phyloP scores from a whole-genome alignment of 2,329 filamentous ascomycete species.

The Neodidymelliopsis sp. region DNA sequence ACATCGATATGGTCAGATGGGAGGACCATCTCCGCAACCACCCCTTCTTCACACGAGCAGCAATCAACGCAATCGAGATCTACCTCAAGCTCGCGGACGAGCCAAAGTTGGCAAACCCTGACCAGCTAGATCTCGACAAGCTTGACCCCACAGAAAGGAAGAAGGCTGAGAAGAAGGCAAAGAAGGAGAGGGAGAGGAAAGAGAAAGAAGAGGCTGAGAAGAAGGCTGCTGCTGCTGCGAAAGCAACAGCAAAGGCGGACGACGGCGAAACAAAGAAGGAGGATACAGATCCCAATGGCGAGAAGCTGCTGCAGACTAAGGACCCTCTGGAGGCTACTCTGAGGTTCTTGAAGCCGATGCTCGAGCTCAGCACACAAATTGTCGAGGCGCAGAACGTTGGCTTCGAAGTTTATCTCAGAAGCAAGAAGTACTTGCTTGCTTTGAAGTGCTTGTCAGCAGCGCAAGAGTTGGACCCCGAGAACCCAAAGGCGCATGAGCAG shows the following conservation, averaged over 20 bases:
- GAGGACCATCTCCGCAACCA: constrained; percentile 91
- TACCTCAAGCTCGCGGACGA: constrained; percentile 83
- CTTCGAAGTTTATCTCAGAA: constrained; percentile 86
- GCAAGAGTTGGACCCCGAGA: constrained; percentile 69
- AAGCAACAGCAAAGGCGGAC: constrained; percentile 66
- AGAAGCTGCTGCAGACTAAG: constrained; percentile 79
- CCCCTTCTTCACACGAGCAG: constrained; percentile 88
- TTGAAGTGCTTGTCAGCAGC: constrained; percentile 84
- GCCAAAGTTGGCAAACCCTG: constrained; percentile 69
- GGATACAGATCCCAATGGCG: constrained; percentile 86
- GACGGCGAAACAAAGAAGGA: constrained; percentile 77
- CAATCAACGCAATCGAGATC: constrained; percentile 79
- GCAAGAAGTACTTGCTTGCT: constrained; percentile 87
- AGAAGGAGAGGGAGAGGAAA: constrained; percentile 74
- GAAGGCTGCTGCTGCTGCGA: constrained; percentile 75
- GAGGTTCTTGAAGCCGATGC: constrained; percentile 82
- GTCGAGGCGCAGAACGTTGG: constrained; percentile 83
- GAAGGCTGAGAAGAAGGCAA: constrained; percentile 89
- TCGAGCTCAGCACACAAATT: constrained; percentile 82
- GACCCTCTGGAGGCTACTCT: constrained; percentile 86
- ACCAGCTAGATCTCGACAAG: constrained; percentile 62
- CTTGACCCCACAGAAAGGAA: constrained; percentile 72
- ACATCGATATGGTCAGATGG: constrained; percentile 96
- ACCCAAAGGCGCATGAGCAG: constrained; percentile 80
- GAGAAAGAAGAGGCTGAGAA: constrained; percentile 80